Percentiles rank a stretch among this genome's conserved stretches.
phyloP scores from a whole-genome alignment of 148 eudicot species.

The Spergularia marina region DNA sequence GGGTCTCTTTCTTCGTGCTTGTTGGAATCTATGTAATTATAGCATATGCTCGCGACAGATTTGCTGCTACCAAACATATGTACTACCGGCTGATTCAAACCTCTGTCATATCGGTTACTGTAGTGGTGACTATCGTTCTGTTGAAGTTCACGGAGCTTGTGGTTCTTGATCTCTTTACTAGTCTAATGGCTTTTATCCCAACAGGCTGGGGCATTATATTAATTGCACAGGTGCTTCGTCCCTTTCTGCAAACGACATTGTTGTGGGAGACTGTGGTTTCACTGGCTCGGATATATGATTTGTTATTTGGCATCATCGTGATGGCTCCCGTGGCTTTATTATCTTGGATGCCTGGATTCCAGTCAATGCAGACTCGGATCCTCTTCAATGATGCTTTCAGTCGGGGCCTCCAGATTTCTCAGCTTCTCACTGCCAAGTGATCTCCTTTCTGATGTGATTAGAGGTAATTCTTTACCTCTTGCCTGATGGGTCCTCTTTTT shows the following conservation, averaged over 20 bases:
- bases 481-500: not conserved
- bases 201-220: slow-evolving; percentile 86
- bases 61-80: slow-evolving; percentile 58
- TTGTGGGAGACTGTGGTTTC: slow-evolving; percentile 86
- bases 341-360: slow-evolving; percentile 96
- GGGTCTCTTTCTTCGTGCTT: slow-evolving; percentile 59
- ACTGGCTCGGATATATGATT: slow-evolving; percentile 84
- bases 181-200: slow-evolving; percentile 82
- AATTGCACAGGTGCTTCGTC: slow-evolving; percentile 86
- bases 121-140: slow-evolving; percentile 52
- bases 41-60: slow-evolving; percentile 66
- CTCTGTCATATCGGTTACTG: slow-evolving; percentile 44
- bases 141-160: slow-evolving; percentile 51
- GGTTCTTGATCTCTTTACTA: slow-evolving; percentile 61
- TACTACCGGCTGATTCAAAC: slow-evolving; percentile 71
- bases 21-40: slow-evolving; percentile 58
- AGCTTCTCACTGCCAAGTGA: slow-evolving; percentile 66
- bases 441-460: slow-evolving; percentile 30
- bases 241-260: slow-evolving; percentile 66
- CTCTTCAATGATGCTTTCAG: slow-evolving; percentile 92
- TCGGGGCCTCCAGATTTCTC: slow-evolving; percentile 87
- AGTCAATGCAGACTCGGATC: slow-evolving; percentile 91
- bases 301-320: slow-evolving; percentile 69
- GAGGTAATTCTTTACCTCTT: slow-evolving; percentile 32
- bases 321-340: slow-evolving; percentile 83